Evolutionary conservation across 2,329 filamentous ascomycete species (phyloP).

Genomic region (Fusarium sp.): DNA sequence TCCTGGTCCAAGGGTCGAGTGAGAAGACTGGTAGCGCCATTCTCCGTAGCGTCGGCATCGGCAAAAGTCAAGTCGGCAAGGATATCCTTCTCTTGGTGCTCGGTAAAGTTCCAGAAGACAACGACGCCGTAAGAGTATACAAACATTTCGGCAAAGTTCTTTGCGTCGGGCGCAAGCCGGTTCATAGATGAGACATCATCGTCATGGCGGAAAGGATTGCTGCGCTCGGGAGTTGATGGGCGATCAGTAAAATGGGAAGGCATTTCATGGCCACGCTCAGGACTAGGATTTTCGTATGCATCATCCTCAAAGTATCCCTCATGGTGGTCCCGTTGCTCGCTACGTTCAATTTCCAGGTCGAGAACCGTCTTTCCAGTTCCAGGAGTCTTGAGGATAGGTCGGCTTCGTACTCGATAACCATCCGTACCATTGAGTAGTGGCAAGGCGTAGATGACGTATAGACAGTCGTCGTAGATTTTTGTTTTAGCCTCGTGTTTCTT

Average conservation of each 20-base stretch:
- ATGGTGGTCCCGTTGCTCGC: slow-evolving; percentile 87
- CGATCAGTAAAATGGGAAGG: slow-evolving; percentile 47
- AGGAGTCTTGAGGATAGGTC: slow-evolving; percentile 90
- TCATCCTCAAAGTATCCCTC: slow-evolving; percentile 90
- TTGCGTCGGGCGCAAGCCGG: slow-evolving; percentile 74
- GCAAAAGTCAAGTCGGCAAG: slow-evolving; percentile 94
- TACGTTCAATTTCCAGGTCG: slow-evolving; percentile 95
- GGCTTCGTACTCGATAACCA: slow-evolving; percentile 88
- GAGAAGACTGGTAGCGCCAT: slow-evolving; percentile 73
- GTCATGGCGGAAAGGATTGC: slow-evolving; percentile 45
- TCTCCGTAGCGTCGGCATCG: slow-evolving; percentile 69
- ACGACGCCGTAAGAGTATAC: slow-evolving; percentile 97
- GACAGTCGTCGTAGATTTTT: slow-evolving; percentile 96
- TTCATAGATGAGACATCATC: slow-evolving; percentile 62
- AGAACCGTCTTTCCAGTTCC: slow-evolving; percentile 89
- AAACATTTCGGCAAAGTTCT: slow-evolving; percentile 93
- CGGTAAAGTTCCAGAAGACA: slow-evolving; percentile 99
- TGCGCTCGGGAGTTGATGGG: slow-evolving; percentile 41
- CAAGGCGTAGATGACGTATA: slow-evolving; percentile 95
- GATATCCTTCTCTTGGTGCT: slow-evolving; percentile 95
- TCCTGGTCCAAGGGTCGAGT: slow-evolving; percentile 84
- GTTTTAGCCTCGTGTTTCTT: slow-evolving; percentile 90
- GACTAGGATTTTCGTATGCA: slow-evolving; percentile 56
- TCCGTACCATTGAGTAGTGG: slow-evolving; percentile 87
- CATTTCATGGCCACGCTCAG: slow-evolving; percentile 44